These are phyloP conservation scores for Phytophthora hibernalis DNA, from an alignment of 352 stramenopile genomes.

Conservation along the genomic window DNA sequence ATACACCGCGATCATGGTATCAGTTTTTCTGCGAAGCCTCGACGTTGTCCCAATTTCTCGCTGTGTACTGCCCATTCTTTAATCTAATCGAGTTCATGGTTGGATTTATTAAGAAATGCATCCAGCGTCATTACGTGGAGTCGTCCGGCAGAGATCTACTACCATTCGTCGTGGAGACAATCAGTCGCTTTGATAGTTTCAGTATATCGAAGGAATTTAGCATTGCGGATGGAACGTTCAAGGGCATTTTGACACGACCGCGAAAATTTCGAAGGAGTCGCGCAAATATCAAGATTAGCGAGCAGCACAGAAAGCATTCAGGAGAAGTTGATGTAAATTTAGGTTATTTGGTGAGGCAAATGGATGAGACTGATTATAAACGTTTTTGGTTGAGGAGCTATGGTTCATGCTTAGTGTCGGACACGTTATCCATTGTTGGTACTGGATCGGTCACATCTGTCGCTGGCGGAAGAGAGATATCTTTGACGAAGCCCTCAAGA, in stretches of 20 bases:
- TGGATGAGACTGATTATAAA: not conserved
- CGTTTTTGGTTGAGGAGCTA: too few species aligned
- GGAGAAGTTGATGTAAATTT: not conserved
- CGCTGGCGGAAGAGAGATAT: too few species aligned
- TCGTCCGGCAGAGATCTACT: not conserved
- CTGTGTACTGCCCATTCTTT: slow-evolving; percentile 43
- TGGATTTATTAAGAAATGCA: slow-evolving; percentile 26
- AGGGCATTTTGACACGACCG: not conserved
- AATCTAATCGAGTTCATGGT: slow-evolving; percentile 49
- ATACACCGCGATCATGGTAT: slow-evolving; percentile 41
- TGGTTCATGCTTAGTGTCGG: too few species aligned
- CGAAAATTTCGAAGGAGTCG: not conserved
- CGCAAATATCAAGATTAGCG: not conserved
- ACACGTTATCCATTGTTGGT: too few species aligned
- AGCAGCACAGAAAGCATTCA: not conserved
- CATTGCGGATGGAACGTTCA: slow-evolving; percentile 9
- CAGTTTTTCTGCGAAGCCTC: slow-evolving; percentile 25
- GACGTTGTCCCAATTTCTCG: slow-evolving; percentile 24
- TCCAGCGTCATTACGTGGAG: too few species aligned
- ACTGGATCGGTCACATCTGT: too few species aligned
- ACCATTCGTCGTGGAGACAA: slow-evolving; percentile 7
- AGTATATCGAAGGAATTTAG: slow-evolving; percentile 1
- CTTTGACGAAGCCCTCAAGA: too few species aligned
- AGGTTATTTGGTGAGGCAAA: not conserved
- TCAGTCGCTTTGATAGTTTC: not conserved